phyloP scores from a whole-genome alignment of 257 asterid genomes.

The Solanum microdontum region DNA sequence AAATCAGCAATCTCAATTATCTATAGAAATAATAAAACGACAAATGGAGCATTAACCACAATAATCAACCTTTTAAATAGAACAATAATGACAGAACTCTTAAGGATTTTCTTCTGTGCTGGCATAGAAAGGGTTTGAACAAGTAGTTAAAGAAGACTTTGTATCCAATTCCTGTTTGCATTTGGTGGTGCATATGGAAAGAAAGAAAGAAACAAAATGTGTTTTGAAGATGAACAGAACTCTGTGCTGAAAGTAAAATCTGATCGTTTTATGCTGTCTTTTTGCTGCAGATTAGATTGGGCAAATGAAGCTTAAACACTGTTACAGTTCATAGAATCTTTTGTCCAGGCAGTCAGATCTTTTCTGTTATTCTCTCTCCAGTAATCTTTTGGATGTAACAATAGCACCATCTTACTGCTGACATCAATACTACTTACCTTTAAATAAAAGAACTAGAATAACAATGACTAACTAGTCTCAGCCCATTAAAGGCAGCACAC shows the following conservation, averaged over 20 bases:
- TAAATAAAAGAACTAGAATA: neutral
- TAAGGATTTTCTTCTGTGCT: neutral
- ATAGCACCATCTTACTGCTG: neutral
- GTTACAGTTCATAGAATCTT: neutral
- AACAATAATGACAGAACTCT: neutral
- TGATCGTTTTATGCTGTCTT: neutral
- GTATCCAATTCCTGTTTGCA: neutral
- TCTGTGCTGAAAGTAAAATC: neutral
- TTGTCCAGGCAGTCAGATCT: neutral
- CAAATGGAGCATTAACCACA: neutral
- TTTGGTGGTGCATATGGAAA: neutral
- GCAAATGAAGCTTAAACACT: neutral
- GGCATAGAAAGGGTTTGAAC: neutral
- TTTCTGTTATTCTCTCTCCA: neutral
- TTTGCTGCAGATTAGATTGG: neutral
- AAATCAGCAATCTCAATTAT: neutral
- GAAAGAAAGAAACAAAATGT: neutral
- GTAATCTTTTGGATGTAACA: neutral
- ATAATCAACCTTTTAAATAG: neutral
- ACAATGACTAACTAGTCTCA: neutral
- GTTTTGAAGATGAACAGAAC: neutral
- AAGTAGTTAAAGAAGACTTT: neutral
- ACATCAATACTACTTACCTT: neutral
- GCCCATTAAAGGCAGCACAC: neutral
- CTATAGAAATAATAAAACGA: neutral